Evolutionary conservation across 2,329 filamentous ascomycete genomes (phyloP), one percentile per base, ranked within the genome.

Genomic region (Diaporthe vaccinii): DNA sequence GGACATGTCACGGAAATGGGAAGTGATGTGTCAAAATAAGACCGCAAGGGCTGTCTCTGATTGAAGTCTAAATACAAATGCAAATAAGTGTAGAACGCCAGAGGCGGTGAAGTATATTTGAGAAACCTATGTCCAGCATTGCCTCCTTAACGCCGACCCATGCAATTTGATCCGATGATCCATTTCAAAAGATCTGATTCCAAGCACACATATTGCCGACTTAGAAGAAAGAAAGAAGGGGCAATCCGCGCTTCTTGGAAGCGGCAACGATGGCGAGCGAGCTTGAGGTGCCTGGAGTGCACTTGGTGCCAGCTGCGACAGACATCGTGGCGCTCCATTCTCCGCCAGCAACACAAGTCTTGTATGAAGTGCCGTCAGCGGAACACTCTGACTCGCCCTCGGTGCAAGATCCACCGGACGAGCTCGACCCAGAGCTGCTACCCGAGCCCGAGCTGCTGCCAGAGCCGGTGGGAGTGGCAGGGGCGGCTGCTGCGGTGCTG

Each of bases 231-330:
- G 10, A 14, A 39, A 51, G 31, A 34, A 69, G 39, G 17, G 65
- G 61, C n/a, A 75, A 49, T 9, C 69, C 58, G 41, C 73, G 72
- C 62, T 67, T 75, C 53, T 71, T 69, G 25, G 61, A 58, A 41
- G 62, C 31, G 28, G 73, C 73, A 22, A 71, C 68, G 44, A 79
- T 78, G 1, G 78, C 75, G 39, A 82, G 80, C 73, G 76, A 81
- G 36, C 62, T 74, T n/a, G 77, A 78, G 57, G 76, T 75, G 10
- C 78, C 79, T 0, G 79, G 78, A 39, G 80, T 81, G 1, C 83
- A 82, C 1, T 81, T 79, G 1, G 75, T 76, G 28, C 75, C 75
- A 17, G 73, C 28, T 12, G 75, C 80, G 78, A 89, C 89, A 75
- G 87, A 53, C 75, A 76, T 76, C 46, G 73, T 36, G 74, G 61